phyloP scores from a whole-genome alignment of 2,329 filamentous ascomycete species.

The Paracamarosporium sp. region DNA sequence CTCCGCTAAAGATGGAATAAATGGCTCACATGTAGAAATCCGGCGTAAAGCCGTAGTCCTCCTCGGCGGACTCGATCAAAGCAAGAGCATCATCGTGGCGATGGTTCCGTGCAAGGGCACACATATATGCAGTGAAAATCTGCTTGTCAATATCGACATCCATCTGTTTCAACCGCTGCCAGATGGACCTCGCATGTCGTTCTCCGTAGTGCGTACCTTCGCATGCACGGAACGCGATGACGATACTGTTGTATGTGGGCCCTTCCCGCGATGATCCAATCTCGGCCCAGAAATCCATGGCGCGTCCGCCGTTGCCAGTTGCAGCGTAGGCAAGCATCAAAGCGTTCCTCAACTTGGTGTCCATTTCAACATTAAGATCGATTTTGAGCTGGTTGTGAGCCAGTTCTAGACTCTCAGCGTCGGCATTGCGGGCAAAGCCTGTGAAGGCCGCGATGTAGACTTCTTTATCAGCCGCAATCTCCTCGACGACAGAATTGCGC shows the following conservation, averaged over 20 bases:
- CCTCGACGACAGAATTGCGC: conserved; percentile 73
- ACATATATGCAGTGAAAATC: conserved; percentile 79
- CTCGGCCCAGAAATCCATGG: conserved; percentile 81
- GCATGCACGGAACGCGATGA: conserved; percentile 81
- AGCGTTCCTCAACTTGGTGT: conserved; percentile 79
- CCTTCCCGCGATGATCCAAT: conserved; percentile 86
- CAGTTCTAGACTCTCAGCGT: conserved; percentile 71
- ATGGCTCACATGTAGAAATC: conserved; percentile 72
- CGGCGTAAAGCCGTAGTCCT: conserved; percentile 70
- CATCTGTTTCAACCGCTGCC: conserved; percentile 73
- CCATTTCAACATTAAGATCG: conserved; percentile 79
- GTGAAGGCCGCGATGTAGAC: conserved; percentile 82
- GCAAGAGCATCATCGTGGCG: conserved; percentile 71
- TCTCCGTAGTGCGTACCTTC: conserved; percentile 63
- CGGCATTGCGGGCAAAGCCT: conserved; percentile 69
- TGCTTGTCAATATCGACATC: conserved; percentile 77
- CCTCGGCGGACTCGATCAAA: conserved; percentile 71
- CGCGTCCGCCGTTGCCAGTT: conserved; percentile 69
- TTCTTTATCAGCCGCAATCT: conserved; percentile 71
- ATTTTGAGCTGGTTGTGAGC: conserved; percentile 95
- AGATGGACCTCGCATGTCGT: conserved; percentile 63
- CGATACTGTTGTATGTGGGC: conserved; percentile 80
- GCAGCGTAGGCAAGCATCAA: conserved; percentile 85
- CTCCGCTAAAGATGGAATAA: not conserved
- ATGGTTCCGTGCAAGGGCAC: conserved; percentile 75